Evolutionary conservation across 768 basidiomycete genomes (phyloP).

Genomic region (Lactifluus rugatus): DNA sequence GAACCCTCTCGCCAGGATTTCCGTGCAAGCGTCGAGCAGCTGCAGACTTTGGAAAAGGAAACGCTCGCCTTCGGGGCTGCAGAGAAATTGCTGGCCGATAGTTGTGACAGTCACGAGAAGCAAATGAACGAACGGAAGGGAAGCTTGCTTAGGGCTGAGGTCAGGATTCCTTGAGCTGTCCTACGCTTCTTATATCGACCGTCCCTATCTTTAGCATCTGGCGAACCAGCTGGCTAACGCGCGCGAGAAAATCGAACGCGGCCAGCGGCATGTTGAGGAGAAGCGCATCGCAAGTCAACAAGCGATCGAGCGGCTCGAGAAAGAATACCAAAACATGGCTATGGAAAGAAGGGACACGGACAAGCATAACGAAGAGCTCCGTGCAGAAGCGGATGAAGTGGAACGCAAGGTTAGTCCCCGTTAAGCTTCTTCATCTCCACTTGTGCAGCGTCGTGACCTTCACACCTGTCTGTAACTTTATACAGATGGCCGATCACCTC

Average conservation of each 20-base stretch:
- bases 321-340: constrained; percentile 72
- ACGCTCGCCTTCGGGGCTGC: constrained; percentile 49
- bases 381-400: constrained; percentile 56
- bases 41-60: constrained; percentile 67
- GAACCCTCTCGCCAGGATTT: constrained; percentile 44
- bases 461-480: neutral
- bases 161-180: neutral
- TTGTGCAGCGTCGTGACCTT: neutral
- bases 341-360: constrained; percentile 70
- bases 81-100: constrained; percentile 57
- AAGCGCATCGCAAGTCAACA: constrained; percentile 63
- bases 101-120: constrained; percentile 57
- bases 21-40: constrained; percentile 59
- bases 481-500: constrained; percentile 70
- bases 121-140: constrained; percentile 70
- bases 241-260: constrained; percentile 69
- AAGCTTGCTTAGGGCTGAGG: constrained; percentile 59
- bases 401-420: constrained; percentile 45
- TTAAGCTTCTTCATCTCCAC: neutral
- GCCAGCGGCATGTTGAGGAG: constrained; percentile 71
- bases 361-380: constrained; percentile 66
- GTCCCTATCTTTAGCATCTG: constrained; percentile 48
- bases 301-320: constrained; percentile 65
- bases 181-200: neutral
- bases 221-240: constrained; percentile 73